Percentiles rank a stretch among this genome's conserved stretches.
Conservation (phyloP, 768 basidiomycete species). For the Termitomyces sp. region DNA sequence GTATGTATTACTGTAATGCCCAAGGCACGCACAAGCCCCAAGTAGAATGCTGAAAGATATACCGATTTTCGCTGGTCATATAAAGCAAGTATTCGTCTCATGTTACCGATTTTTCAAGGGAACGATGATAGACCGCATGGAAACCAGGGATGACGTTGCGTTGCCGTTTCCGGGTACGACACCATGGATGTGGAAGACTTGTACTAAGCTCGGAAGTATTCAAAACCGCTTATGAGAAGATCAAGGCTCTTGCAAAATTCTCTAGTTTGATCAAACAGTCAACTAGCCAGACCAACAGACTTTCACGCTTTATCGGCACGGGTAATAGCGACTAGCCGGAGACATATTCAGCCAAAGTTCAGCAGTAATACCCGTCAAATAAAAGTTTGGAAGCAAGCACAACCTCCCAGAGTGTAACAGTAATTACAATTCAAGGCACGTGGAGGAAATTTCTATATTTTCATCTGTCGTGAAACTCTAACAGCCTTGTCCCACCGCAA, state of each 20-base stretch:
- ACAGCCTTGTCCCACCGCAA: background rate
- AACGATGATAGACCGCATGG: background rate
- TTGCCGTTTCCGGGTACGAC: background rate
- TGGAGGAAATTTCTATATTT: no score
- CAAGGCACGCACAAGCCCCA: background rate
- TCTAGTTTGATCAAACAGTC: background rate
- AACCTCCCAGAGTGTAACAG: background rate
- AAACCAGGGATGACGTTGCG: background rate
- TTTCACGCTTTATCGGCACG: background rate
- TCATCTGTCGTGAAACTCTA: background rate
- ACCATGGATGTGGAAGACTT: background rate
- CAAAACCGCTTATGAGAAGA: background rate
- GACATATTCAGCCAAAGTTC: background rate
- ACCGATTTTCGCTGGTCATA: background rate
- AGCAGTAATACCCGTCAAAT: background rate
- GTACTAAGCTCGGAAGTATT: background rate
- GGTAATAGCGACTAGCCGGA: no score
- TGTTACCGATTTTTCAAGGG: background rate
- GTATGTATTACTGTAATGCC: background rate
- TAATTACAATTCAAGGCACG: background rate
- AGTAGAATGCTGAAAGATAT: background rate
- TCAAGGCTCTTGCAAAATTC: background rate
- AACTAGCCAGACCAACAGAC: background rate
- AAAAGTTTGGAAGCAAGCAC: background rate
- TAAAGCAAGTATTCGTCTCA: background rate